Base-by-base conservation (phyloP, 164 flowering plant genomes). In the Vitis rotundifolia region DNA sequence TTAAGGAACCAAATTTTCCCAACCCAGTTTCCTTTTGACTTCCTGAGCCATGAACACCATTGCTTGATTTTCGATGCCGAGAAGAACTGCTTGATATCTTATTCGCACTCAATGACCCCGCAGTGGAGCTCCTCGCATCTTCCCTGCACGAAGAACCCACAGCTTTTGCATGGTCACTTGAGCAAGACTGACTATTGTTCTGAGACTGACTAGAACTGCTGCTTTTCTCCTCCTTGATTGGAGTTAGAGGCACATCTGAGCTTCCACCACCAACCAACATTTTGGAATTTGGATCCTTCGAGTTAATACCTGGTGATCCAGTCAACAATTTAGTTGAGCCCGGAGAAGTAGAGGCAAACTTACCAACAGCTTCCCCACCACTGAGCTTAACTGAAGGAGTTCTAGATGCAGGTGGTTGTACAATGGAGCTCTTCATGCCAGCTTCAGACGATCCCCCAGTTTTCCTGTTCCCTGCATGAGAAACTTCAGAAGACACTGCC, bases 161-260 rank as follows among this genome's bases (percentile, higher is more conserved):
- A 48, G 75, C 68, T 73, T 86, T 91, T 22, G 81, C 86, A 79
- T 81, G 90, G 67, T 89, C 97, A 73, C 91, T 84, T 2, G 92
- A 87, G 78, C 83, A 82, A 52, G 97, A 87, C 60, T 88, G 99
- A 68, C 95, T 87, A 61, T 86, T 84, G 76, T 83, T 94, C 60
- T 87, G 98, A 28, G 95, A 91, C 70, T 89, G 97, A 80, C 97
- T 86, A 53, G 98, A 93, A 68, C 93, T 86, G 72, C 87, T 77
- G 71, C 82, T 81, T 49, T 73, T 77, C 63, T 83, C 85, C 49
- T 83, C 86, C 68, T 62, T 77, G 2, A 69, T 61, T 7, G 76
- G n/a, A 63, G 83, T 56, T 67, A 64, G 61, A 68, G 78, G 81
- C 29, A 63, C 63, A 71, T 81, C 84, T 29, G 81, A 31, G 50